Conservation (phyloP, 257 asterid genomes). For the Jacaranda mimosifolia region DNA sequence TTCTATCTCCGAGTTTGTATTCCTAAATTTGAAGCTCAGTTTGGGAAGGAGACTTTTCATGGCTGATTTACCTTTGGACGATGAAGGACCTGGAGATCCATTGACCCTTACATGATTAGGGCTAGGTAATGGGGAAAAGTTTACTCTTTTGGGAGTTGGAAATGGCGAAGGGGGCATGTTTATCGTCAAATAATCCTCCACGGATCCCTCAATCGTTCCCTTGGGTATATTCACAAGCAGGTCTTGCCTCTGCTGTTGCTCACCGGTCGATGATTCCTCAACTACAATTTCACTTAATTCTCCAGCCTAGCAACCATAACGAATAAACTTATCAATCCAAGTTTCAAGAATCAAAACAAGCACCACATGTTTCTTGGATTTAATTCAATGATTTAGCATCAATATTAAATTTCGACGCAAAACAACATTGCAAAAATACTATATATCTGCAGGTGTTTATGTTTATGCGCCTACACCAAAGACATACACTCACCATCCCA, state of each 20-base stretch:
- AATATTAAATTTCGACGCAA: not conserved
- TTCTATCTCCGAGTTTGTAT: constrained; percentile 69
- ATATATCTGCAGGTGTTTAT: not conserved
- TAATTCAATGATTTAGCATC: too few relatives aligned
- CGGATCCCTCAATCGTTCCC: constrained; percentile 41
- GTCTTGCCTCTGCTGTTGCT: constrained; percentile 39
- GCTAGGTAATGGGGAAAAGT: constrained; percentile 87
- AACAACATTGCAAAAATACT: not conserved
- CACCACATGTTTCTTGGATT: not conserved
- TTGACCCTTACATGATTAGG: constrained; percentile 56
- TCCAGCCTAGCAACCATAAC: constrained; percentile 49
- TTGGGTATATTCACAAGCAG: constrained; percentile 51
- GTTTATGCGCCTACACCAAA: not conserved
- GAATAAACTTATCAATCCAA: constrained; percentile 13
- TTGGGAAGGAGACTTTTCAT: constrained; percentile 74
- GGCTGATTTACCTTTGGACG: constrained; percentile 59
- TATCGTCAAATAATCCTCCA: constrained; percentile 62
- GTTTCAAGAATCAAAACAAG: constrained; percentile 9
- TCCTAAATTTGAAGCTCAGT: constrained; percentile 78
- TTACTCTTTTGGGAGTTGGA: constrained; percentile 73
- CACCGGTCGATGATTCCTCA: constrained; percentile 53
- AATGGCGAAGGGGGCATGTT: constrained; percentile 70
- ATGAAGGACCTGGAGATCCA: constrained; percentile 69
- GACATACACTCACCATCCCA: not conserved
- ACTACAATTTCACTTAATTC: constrained; percentile 76